These are phyloP conservation scores for Iris macrosiphon DNA, from an alignment of 106 monocot genomes.

Conservation along the genomic window DNA sequence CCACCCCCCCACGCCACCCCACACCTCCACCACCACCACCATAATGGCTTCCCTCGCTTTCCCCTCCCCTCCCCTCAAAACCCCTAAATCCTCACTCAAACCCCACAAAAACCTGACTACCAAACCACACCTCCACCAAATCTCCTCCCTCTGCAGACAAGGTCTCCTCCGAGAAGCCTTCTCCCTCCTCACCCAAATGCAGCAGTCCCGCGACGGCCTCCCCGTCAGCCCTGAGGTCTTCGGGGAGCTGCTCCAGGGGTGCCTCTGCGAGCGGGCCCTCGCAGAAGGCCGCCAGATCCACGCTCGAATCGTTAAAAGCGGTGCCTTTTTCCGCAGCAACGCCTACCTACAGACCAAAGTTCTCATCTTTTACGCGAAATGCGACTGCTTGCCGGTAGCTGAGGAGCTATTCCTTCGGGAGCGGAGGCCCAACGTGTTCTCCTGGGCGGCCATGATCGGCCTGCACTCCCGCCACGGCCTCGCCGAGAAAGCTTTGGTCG, in stretches of 20 bases:
- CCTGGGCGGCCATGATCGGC: constrained; percentile 52
- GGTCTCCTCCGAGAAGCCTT: constrained; percentile 26
- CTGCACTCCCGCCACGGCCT: constrained; percentile 21
- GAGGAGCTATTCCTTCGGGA: constrained; percentile 24
- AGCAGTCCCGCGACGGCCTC: constrained; percentile 7
- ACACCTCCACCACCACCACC: constrained; percentile 6
- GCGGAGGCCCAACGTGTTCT: constrained; percentile 29
- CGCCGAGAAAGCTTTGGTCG: constrained; percentile 17
- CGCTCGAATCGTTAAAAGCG: constrained; percentile 30
- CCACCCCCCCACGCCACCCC: background rate
- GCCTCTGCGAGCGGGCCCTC: constrained; percentile 27
- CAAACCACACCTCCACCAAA: constrained; percentile 21
- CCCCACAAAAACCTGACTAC: background rate
- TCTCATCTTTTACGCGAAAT: constrained; percentile 44
- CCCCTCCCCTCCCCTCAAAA: background rate
- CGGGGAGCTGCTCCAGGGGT: constrained; percentile 38
- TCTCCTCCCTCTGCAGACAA: constrained; percentile 37
- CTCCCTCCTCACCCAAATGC: constrained; percentile 24
- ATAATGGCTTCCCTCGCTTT: constrained; percentile 15
- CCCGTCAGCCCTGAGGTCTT: constrained; percentile 36
- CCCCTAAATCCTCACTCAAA: constrained; percentile 2
- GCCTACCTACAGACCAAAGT: constrained; percentile 42
- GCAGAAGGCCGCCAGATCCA: constrained; percentile 45
- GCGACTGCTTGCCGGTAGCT: constrained; percentile 14
- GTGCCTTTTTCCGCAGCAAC: constrained; percentile 25